These are phyloP conservation scores for Citrullus mucosospermus DNA, from an alignment of 306 rosid genomes.

Conservation along the genomic window DNA sequence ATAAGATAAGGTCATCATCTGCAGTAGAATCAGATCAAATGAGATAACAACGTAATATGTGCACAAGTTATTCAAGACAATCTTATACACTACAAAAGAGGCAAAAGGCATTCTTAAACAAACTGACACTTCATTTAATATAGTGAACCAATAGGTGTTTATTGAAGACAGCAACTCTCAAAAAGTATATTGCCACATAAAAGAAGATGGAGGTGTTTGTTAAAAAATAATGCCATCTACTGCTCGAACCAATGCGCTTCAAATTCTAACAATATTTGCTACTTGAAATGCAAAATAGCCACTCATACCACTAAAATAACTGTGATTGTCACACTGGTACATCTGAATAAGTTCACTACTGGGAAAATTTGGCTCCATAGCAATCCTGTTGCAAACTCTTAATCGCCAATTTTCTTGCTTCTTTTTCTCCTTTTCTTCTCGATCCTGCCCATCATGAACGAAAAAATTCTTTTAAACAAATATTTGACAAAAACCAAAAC, in stretches of 20 bases:
- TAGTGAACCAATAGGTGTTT: neutral
- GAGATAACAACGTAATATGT: neutral
- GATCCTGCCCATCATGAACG: conserved; percentile 37
- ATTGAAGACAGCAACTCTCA: neutral
- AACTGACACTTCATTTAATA: neutral
- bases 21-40: conserved; percentile 18
- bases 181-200: neutral
- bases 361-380: conserved; percentile 57
- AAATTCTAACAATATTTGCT: neutral
- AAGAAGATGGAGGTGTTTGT: neutral
- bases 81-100: neutral
- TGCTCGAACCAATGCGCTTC: neutral
- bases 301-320: conserved; percentile 41
- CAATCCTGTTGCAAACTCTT: conserved; percentile 56
- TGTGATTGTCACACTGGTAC: conserved; percentile 50
- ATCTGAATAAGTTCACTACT: conserved; percentile 49
- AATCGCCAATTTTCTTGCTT: conserved; percentile 44
- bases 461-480: conserved; percentile 1
- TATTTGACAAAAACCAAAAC: neutral
- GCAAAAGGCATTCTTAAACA: neutral
- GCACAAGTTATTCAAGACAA: neutral
- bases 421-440: conserved; percentile 45
- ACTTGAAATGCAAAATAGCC: conserved; percentile 4
- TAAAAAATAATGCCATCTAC: neutral
- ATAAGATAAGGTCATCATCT: conserved; percentile 35